Evolutionary conservation across 2,329 filamentous ascomycete genomes (phyloP).

Genomic region (Aspergillus intermedius): DNA sequence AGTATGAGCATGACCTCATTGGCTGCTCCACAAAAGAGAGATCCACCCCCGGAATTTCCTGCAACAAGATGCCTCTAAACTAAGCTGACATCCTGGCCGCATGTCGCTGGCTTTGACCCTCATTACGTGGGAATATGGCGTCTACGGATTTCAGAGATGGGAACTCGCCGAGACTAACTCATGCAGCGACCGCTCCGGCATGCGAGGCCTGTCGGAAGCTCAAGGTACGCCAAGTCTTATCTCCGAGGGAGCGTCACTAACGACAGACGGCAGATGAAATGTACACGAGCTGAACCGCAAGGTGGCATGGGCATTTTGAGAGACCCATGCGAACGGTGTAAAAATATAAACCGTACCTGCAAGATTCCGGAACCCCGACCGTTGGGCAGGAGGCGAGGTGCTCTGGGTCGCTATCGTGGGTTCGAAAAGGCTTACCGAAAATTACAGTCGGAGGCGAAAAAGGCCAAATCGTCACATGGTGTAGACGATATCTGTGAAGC

Average conservation of each 20-base stretch:
- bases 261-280: conserved; percentile 18
- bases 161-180: too few species aligned
- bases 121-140: too few species aligned
- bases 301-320: neutral
- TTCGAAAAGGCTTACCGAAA: conserved; percentile 24
- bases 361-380: conserved; percentile 18
- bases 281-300: conserved; percentile 10
- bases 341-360: conserved; percentile 16
- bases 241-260: too few species aligned
- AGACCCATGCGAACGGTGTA: conserved; percentile 21
- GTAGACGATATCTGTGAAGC: too few species aligned
- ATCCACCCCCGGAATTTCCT: too few species aligned
- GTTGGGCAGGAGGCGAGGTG: conserved; percentile 20
- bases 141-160: too few species aligned
- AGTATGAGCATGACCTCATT: too few species aligned
- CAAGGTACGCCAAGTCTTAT: conserved; percentile 7
- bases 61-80: too few species aligned
- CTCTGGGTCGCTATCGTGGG: conserved; percentile 21
- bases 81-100: too few species aligned
- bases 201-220: conserved; percentile 21
- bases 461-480: conserved; percentile 3
- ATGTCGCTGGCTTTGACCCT: too few species aligned
- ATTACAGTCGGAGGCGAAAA: conserved; percentile 19
- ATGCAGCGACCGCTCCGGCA: conserved; percentile 6
- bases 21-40: too few species aligned